Evolutionary conservation across 2,329 filamentous ascomycete species (phyloP).

Genomic region (Juglanconis oblonga): DNA sequence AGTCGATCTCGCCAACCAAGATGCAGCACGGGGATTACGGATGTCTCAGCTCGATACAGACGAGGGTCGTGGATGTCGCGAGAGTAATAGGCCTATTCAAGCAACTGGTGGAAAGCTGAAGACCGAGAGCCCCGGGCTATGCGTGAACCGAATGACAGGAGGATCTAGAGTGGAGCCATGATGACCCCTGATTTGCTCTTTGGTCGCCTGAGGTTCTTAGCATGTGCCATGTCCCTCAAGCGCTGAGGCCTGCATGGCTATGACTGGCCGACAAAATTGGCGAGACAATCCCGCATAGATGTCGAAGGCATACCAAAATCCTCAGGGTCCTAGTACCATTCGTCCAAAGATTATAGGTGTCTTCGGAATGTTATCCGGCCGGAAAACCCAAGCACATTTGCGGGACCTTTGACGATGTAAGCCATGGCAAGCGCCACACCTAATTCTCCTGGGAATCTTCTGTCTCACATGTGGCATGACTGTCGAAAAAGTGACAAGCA

Average conservation of each 20-base stretch:
- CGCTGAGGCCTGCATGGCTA: background rate
- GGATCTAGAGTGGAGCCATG: background rate
- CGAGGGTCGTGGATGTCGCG: background rate
- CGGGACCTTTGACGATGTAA: conserved; percentile 4
- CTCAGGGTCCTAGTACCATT: background rate
- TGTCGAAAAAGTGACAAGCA: background rate
- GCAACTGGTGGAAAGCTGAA: background rate
- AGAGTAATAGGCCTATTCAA: background rate
- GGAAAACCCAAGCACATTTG: background rate
- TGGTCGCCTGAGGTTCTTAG: background rate
- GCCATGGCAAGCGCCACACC: conserved; percentile 15
- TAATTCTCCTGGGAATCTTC: conserved; percentile 7
- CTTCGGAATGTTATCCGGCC: background rate
- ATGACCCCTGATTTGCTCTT: background rate
- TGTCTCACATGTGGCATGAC: conserved; percentile 11
- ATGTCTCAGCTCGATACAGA: conserved; percentile 9
- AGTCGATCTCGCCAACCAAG: conserved; percentile 2
- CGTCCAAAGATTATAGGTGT: background rate
- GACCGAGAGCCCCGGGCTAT: background rate
- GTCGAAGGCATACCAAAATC: background rate
- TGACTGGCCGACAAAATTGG: background rate
- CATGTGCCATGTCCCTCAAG: background rate
- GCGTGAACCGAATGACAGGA: background rate
- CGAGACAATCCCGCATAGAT: no score
- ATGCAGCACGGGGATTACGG: background rate